Conservation (phyloP, 2,329 filamentous ascomycete genomes). For the Mariannaea elegans region DNA sequence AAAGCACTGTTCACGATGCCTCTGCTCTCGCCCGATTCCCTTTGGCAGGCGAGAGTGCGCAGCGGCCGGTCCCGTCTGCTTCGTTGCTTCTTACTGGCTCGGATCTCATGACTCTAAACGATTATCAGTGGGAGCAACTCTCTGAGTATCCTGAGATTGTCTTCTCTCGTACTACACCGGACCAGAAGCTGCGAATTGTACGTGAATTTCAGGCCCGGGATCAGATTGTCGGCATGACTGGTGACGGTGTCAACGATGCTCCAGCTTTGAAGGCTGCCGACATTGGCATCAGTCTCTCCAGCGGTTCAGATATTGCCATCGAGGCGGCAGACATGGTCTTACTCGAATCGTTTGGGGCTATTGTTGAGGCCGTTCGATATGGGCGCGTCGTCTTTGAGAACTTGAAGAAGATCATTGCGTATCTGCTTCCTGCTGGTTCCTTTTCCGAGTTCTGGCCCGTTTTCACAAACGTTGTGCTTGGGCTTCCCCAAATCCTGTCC, state of each 20-base stretch:
- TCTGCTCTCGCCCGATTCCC: constrained; percentile 51
- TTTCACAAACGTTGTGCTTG: constrained; percentile 76
- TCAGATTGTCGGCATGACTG: constrained; percentile 72
- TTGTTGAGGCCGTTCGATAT: constrained; percentile 76
- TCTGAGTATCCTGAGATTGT: constrained; percentile 74
- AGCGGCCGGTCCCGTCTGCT: constrained; percentile 34
- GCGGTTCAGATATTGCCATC: constrained; percentile 74
- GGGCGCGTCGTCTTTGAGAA: constrained; percentile 82
- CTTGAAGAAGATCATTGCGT: constrained; percentile 75
- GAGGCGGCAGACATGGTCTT: constrained; percentile 73
- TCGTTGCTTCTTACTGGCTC: constrained; percentile 72
- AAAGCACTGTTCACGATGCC: constrained; percentile 61
- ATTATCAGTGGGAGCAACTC: constrained; percentile 74
- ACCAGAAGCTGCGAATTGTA: constrained; percentile 82
- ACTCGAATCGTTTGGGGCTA: constrained; percentile 71
- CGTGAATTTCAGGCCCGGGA: constrained; percentile 70
- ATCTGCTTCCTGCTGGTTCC: constrained; percentile 76
- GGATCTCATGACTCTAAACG: constrained; percentile 71
- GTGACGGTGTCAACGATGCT: constrained; percentile 76
- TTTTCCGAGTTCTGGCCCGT: constrained; percentile 82
- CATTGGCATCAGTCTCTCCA: constrained; percentile 73
- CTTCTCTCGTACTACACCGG: constrained; percentile 78
- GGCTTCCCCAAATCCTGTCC: constrained; percentile 75
- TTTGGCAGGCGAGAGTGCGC: not conserved
- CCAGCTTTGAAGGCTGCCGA: constrained; percentile 73